Base-by-base conservation (phyloP, 495 filamentous ascomycete genomes). In the Penicillium verhagenii region DNA sequence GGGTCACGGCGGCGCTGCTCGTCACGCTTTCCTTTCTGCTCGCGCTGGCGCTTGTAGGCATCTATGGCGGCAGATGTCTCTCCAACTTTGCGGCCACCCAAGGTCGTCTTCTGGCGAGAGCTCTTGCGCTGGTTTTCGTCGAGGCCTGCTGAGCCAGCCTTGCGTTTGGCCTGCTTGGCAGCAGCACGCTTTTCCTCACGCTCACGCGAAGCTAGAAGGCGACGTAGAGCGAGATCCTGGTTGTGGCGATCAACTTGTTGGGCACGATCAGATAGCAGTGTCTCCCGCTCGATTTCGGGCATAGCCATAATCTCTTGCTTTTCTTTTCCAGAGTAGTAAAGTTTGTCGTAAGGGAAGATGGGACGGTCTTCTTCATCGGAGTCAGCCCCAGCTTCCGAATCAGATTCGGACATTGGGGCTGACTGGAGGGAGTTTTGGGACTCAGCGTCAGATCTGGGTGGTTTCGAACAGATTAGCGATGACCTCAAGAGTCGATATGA, bases 281-380 rank as follows among this genome's bases (percentile, higher is more conserved):
- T 82, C 70, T 99, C 94, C 42, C 94, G 89, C 62, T 92, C 83
- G 23, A 97, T 84, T 66, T 97, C 91, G 2, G 92, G 86, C 82
- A 97, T 86, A 25, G 82, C 84, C 79, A 92, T 85, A 50, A 99
- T 93, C 24, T 87, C 79, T 18, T 79, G 79, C 68, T 90, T 95
- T 65, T 99, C 94, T 29, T 84, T 79, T 14, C 83, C 79, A 47
- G 86, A 88, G 54, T 83, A 81, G 74, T 91, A 97, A 25, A 92
- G 86, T 46, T 91, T 91, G 39, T 97, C 95, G 56, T 96, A 79
- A 0, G 94, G 91, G 63, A 91, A 97, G 26, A 89, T 84, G 3
- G 80, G 78, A 20, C 82, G 52, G 23, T 68, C 85, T 49, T 86
- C 79, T 47, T 84, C 77, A 26, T 73, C 72, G 28, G 66, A 70